Conservation (phyloP, 2,329 filamentous ascomycete genomes). For the Fusarium sp. region DNA sequence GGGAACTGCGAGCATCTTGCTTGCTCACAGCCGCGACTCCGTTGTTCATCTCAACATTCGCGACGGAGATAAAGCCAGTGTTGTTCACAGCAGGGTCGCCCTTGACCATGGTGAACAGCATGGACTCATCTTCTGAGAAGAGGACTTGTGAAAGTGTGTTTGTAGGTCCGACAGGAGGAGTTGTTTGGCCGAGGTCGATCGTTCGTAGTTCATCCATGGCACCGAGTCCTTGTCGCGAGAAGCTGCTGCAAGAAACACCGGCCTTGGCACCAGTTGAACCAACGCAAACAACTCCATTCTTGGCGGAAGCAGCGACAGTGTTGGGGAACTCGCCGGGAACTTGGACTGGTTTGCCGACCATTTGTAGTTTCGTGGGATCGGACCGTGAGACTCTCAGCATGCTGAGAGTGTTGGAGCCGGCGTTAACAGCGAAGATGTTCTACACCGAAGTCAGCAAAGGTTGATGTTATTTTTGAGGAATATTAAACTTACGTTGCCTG, state of each 20-base stretch:
- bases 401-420: conserved; percentile 61
- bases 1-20: conserved; percentile 52
- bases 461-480: accelerated
- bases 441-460: conserved; percentile 30
- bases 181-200: conserved; percentile 63
- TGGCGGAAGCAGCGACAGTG: conserved; percentile 58
- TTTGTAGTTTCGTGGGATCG: conserved; percentile 55
- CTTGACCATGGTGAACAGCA: conserved; percentile 67
- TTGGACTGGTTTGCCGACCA: conserved; percentile 53
- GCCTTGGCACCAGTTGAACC: conserved; percentile 55
- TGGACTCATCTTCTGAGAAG: conserved; percentile 63
- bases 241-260: conserved; percentile 56
- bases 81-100: conserved; percentile 64
- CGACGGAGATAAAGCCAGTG: conserved; percentile 64
- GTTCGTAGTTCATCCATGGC: conserved; percentile 56
- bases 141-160: conserved; percentile 70
- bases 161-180: conserved; percentile 64
- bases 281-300: conserved; percentile 56
- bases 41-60: conserved; percentile 50
- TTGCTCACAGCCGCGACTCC: conserved; percentile 26
- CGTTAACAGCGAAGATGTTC: conserved; percentile 63
- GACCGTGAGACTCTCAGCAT: conserved; percentile 56
- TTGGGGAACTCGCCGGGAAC: conserved; percentile 63
- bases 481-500: conserved; percentile 54
- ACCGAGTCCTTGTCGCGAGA: conserved; percentile 50